Base-by-base conservation (phyloP, 1,284 basidiomycete genomes). In the Ganoderma meredithae region DNA sequence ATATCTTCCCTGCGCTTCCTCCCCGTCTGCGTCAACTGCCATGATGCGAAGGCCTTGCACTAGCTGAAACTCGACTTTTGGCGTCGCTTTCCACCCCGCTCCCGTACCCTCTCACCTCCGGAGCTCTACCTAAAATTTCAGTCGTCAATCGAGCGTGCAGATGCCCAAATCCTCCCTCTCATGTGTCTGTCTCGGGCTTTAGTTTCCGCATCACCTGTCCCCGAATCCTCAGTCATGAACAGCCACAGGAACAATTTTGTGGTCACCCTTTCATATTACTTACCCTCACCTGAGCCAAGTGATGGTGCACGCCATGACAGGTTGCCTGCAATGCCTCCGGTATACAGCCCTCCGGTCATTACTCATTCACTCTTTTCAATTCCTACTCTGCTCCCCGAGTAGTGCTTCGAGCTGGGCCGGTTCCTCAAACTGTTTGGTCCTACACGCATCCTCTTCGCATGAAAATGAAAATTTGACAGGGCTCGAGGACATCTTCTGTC, bases 401-500 rank as follows among this genome's bases (percentile, higher is more conserved):
- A 49, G 44, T 25, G 12, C 22, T 49, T 13, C 12, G 12, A 22
- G 10, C 47, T 49, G 19, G 47, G 25, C 47, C 22, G 22, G 22
- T 13, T 12, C 47, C 47, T 49, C 13, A 49, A 49, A 49, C 22
- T 3, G 47, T 47, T 41, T 41, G 9, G 8, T 47, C 9, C n/a
- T n/a, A 22, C 9, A 22, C 25, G 27, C 12, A 41, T 19, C n/a
- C 9, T 41, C 39, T 60, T 60, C 39, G 22, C 39, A 60, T n/a
- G 31, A 17, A 58, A 31, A 33, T 58, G 31, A 17, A 58, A 31
- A 33, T 58, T 31, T 58, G 55, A 36, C 55, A 39, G 17, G 15
- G 19, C 27, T 19, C 15, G 15, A 55, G 22, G 55, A 58, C 55
- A 39, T 58, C 4, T 60, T 40, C 36, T 60, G 58, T 60, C 58